Base-by-base conservation (phyloP, 179 eudicot genomes). In the Gypsophila paniculata region DNA sequence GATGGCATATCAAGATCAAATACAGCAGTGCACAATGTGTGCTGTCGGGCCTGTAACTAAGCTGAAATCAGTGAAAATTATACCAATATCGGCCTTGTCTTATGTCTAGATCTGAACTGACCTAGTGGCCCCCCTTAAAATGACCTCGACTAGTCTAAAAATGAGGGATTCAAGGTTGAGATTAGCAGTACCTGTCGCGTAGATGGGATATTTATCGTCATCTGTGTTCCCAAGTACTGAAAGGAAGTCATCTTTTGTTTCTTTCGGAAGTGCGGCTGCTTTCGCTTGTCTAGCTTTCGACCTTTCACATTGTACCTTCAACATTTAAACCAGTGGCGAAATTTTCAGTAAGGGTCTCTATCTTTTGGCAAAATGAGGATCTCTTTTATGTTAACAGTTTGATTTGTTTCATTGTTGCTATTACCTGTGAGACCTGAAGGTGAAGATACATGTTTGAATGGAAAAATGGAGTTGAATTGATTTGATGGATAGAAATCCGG, bases 381-480 rank as follows among this genome's bases (percentile, higher is more conserved):
- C 14, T 67, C 53, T 29, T 21, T 13, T 18, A 32, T 19, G 23
- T 55, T 68, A 17, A 38, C 65, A 6, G 53, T 46, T 44, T 39
- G 70, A 6, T 42, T 2, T 8, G 11, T 42, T 42, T 3, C 34
- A 70, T 64, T 69, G 10, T 53, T 64, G 5, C 52, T 67, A 13
- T 69, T 84, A 83, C 96, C 94, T 94, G 96, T 29, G 85, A 79
- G 76, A 91, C 80, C 72, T 81, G 76, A 79, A 94, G 97, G 79
- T 91, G 97, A 69, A 94, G 96, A 74, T 91, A 91, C 94, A 88
- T 89, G 72, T 89, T 94, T 54, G 99, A 96, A 87, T 91, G 97
- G 76, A 89, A 91, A 80, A 86, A 91, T 46, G 92, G 92, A 3
- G 6, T 73, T 74, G 77, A 81, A 32, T 79, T 73, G 42, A 94